phyloP scores from a whole-genome alignment of 2,329 filamentous ascomycete genomes.

The Colletotrichum destructivum region DNA sequence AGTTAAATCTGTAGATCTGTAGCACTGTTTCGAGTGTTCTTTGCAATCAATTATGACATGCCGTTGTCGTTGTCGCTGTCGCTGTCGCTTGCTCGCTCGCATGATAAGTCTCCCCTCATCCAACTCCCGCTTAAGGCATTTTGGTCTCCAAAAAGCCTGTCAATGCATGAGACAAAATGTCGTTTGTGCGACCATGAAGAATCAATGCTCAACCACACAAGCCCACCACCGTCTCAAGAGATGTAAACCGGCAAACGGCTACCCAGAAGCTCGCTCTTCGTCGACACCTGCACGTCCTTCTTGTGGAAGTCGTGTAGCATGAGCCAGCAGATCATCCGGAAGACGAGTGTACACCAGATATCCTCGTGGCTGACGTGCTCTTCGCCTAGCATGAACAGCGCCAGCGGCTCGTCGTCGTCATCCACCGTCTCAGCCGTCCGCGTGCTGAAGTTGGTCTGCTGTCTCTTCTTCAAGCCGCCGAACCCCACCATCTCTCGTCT shows the following conservation, averaged over 20 bases:
- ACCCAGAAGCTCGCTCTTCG: constrained; percentile 67
- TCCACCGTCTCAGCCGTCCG: constrained; percentile 26
- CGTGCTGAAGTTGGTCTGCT: constrained; percentile 11
- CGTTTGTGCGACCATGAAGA: no score
- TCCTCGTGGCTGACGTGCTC: constrained; percentile 51
- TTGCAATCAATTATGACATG: no score
- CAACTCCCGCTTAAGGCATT: neutral
- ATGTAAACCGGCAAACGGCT: constrained; percentile 72
- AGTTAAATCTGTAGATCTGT: no score
- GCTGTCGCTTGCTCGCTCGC: neutral
- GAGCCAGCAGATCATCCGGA: constrained; percentile 73
- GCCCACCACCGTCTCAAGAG: constrained; percentile 43
- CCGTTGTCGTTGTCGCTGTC: no score
- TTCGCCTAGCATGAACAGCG: neutral
- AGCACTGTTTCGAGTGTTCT: no score
- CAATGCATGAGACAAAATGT: constrained; percentile 1
- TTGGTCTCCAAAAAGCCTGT: neutral
- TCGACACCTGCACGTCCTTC: constrained; percentile 64
- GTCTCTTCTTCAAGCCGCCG: constrained; percentile 9
- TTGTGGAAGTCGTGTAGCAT: constrained; percentile 71
- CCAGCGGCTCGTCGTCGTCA: constrained; percentile 11
- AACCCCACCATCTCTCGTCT: constrained; percentile 42
- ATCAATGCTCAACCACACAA: no score
- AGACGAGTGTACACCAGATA: constrained; percentile 70
- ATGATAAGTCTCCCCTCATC: neutral